Evolutionary conservation across 2,329 filamentous ascomycete species (phyloP).

Genomic region (Cercospora brassicicola): DNA sequence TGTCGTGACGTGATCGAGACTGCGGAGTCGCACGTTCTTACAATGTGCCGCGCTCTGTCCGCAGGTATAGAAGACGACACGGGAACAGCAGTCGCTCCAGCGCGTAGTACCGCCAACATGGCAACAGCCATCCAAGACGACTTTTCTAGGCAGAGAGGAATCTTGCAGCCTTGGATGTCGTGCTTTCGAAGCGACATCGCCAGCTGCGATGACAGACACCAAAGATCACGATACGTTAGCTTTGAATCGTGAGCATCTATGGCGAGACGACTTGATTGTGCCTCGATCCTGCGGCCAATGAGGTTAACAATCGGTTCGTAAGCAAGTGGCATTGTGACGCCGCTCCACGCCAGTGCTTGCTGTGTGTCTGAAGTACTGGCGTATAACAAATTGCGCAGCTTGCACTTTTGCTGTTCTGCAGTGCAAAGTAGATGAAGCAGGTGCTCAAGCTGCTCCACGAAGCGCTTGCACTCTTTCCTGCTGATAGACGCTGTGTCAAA

Average conservation of each 20-base stretch:
- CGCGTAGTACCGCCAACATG: slow-evolving; percentile 34
- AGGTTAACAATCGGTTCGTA: not conserved
- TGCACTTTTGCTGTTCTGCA: not conserved
- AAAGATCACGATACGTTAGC: slow-evolving; percentile 32
- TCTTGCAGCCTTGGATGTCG: slow-evolving; percentile 14
- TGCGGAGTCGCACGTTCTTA: not conserved
- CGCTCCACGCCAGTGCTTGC: not conserved
- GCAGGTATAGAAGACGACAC: not conserved
- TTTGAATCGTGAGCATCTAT: slow-evolving; percentile 33
- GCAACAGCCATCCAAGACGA: slow-evolving; percentile 30
- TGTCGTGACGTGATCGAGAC: not conserved
- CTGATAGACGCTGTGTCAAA: not conserved
- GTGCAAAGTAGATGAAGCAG: slow-evolving; percentile 7
- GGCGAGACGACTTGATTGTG: not conserved
- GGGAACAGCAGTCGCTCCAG: slow-evolving; percentile 23
- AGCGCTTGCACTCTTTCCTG: slow-evolving; percentile 5
- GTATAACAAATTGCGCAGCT: not conserved
- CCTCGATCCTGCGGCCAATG: not conserved
- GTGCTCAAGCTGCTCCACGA: slow-evolving; percentile 11
- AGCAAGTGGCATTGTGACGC: not conserved
- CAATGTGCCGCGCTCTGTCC: not conserved
- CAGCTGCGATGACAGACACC: slow-evolving; percentile 23
- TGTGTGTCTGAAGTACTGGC: not conserved
- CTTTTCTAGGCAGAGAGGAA: slow-evolving; percentile 35
- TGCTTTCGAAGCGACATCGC: not conserved